Base-by-base conservation (phyloP, 208 protist species). In the Trypanosomatidae sp. region DNA sequence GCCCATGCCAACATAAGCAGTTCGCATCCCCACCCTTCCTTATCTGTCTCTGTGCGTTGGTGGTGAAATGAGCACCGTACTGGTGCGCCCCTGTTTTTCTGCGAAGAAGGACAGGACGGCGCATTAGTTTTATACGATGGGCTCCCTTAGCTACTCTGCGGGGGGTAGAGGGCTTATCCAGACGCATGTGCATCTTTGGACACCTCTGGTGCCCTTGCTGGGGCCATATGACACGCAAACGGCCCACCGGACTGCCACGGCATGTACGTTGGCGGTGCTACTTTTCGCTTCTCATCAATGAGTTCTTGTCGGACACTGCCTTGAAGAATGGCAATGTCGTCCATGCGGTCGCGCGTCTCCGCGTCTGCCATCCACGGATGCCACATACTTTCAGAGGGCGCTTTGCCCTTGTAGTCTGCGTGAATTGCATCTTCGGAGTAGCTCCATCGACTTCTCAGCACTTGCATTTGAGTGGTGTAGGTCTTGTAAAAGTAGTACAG, bases 191-290 rank as follows among this genome's bases (percentile, higher is more conserved):
- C 49, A 44, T 71, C 30, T 9, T 53, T 62, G 1, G 28, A 17
- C 30, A 28, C 19, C 50, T 71, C 72, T 12, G 60, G 52, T 22
- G 70, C 66, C n/a, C 64, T 56, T 5, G 79, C 62, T 7, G 71
- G 52, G 3, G 74, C 75, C 49, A 59, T 80, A 56, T 81, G 65
- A 12, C 83, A 65, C 22, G 90, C 85, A 79, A 96, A 93, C 0
- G 91, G 91, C 1, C 89, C 89, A n/a, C 91, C 87, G 7, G 84
- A 71, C 67, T 96, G 85, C 89, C 91, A 96, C 25, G 91, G 91
- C 43, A 84, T 91, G 80, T 96, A 89, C 39, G 91, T 82, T 12
- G 68, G 64, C 10, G 91, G 91, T 17, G 89, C 73, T 43, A 86
- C 65, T 59, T 62, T 73, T 43, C 87, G 85, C 46, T 91, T 90